Base-by-base conservation (phyloP, 2,329 filamentous ascomycete species). In the Xylariaceae sp. region DNA sequence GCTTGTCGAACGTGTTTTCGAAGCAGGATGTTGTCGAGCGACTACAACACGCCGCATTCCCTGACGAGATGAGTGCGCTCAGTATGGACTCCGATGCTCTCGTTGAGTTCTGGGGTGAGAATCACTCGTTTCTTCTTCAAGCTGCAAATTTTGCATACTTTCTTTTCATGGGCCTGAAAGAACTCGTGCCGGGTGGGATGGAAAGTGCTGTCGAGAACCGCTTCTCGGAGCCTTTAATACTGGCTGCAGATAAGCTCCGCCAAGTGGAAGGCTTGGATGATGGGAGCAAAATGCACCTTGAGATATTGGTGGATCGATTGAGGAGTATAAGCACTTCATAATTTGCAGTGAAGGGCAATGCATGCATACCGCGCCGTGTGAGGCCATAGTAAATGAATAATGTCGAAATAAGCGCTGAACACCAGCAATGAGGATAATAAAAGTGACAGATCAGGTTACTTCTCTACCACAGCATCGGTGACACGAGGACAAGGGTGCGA, bases 21-120 rank as follows among this genome's bases (percentile, higher is more conserved):
- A 71, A 66, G 4, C 64, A 74, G 0, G 74, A 78, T 13, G 76
- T 76, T 33, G 64, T 84, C 16, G 75, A 81, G 32, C 69, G 70
- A 16, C 66, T 81, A n/a, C 78, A 83, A 54, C 79, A 82, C 51
- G 70, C 71, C 34, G 61, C 83, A 13, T 84, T 84, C 52, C 79
- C 79, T 2, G 69, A 76, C 54, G 64, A 79, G 33, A 66, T 66
- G n/a, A 59, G 65, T 3, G 61, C 81, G 15, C 60, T 61, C 3
- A 65, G 71, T 17, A 63, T 66, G 22, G 66, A 66, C 17, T 49
- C 60, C 2, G 61, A 65, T 4, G 66, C 68, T 2, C 49, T 81
- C 26, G 55, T 69, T 29, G 72, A 80, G 18, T 77, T 75, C 50
- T 74, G 76, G 67, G 56, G 57, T 11, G 66, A 70, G 47, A 74